Evolutionary conservation across 2,329 filamentous ascomycete genomes (phyloP).

Genomic region (Colletotrichum paranaense): DNA sequence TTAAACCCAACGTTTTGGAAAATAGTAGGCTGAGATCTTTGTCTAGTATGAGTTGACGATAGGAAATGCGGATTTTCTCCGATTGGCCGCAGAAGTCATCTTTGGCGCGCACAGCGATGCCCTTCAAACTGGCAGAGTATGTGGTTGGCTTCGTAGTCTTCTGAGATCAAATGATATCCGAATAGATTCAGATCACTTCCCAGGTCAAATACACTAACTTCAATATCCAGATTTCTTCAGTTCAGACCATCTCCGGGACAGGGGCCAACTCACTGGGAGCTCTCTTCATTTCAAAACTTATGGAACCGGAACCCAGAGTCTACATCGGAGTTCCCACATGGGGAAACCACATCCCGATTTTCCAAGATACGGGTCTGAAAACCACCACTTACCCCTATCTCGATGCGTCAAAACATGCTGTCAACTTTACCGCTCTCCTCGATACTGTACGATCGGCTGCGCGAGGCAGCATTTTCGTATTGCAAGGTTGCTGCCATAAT

Average conservation of each 20-base stretch:
- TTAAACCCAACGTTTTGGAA: neutral
- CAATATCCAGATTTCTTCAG: slow-evolving; percentile 43
- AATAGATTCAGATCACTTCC: neutral
- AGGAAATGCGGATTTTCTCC: slow-evolving; percentile 44
- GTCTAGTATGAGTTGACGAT: slow-evolving; percentile 48
- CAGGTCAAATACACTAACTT: neutral
- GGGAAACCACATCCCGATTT: slow-evolving; percentile 48
- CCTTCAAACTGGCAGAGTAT: slow-evolving; percentile 2
- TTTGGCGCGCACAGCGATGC: slow-evolving; percentile 41
- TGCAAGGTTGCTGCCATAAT: slow-evolving; percentile 52
- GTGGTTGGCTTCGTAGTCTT: neutral
- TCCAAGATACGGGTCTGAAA: slow-evolving; percentile 43
- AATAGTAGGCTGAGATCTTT: neutral
- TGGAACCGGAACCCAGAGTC: slow-evolving; percentile 39
- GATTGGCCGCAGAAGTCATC: slow-evolving; percentile 43
- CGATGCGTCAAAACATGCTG: slow-evolving; percentile 38
- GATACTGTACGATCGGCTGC: slow-evolving; percentile 40
- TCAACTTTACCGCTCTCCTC: slow-evolving; percentile 44
- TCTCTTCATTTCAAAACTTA: slow-evolving; percentile 42
- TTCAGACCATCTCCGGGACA: slow-evolving; percentile 52
- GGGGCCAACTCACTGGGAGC: slow-evolving; percentile 50
- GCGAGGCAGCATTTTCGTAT: slow-evolving; percentile 45
- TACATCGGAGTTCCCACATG: slow-evolving; percentile 47
- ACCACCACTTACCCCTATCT: slow-evolving; percentile 45
- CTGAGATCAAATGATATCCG: too few relatives aligned